Conservation (phyloP, 2,329 filamentous ascomycete genomes). For the Erysiphe pulchra region DNA sequence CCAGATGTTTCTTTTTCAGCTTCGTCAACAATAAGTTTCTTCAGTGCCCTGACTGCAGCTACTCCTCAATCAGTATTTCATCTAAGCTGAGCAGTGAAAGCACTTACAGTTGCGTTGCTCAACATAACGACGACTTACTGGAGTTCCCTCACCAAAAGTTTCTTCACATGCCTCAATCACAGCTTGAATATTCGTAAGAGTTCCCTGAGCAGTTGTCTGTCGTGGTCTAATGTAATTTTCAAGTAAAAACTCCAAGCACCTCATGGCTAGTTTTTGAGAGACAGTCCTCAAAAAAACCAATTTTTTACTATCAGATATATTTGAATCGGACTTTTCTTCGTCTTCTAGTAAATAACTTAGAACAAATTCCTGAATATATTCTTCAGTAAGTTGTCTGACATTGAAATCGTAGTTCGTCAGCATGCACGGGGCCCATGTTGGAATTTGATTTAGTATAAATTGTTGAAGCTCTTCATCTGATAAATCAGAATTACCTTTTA, state of each 20-base stretch:
- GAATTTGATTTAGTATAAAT: constrained; percentile 16
- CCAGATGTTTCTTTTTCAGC: constrained; percentile 16
- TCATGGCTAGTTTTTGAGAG: constrained; percentile 8
- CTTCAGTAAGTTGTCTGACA: constrained; percentile 19
- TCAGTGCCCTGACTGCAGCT: constrained; percentile 11
- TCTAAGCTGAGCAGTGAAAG: not conserved
- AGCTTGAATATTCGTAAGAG: constrained; percentile 7
- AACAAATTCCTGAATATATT: constrained; percentile 6
- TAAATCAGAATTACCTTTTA: constrained; percentile 12
- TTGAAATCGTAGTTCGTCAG: constrained; percentile 22
- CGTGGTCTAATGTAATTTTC: constrained; percentile 10
- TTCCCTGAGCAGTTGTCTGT: constrained; percentile 9
- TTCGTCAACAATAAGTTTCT: constrained; percentile 14
- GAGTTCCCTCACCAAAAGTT: constrained; percentile 5
- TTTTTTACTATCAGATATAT: constrained; percentile 2
- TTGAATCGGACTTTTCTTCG: constrained; percentile 2
- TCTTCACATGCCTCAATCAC: constrained; percentile 7
- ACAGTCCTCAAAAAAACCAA: constrained; percentile 1
- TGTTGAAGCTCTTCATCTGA: constrained; percentile 14
- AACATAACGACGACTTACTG: not conserved
- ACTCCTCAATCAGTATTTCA: not conserved
- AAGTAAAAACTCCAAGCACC: constrained; percentile 11
- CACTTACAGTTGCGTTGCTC: not conserved
- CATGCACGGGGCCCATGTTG: constrained; percentile 24
- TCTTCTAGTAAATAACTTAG: constrained; percentile 1